These are phyloP conservation scores for Solanum pimpinellifolium DNA, from an alignment of 257 asterid species.

Conservation along the genomic window DNA sequence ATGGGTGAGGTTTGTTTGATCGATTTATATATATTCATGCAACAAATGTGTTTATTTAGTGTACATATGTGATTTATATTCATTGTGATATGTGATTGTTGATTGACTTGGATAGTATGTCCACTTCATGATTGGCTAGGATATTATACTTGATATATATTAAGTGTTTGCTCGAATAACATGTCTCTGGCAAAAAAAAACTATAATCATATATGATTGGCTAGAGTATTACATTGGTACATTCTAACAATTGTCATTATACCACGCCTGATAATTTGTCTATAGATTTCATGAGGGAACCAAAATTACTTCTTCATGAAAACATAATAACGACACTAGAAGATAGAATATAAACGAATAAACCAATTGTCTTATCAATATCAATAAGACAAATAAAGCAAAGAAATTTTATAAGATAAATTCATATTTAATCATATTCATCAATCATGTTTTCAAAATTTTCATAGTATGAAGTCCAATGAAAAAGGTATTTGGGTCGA, in stretches of 20 bases:
- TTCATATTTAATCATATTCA: neutral
- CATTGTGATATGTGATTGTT: no score
- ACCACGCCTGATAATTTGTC: neutral
- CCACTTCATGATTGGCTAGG: no score
- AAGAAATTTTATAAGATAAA: no score
- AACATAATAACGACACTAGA: neutral
- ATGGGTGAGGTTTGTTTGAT: neutral
- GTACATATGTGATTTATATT: neutral
- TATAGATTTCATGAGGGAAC: neutral
- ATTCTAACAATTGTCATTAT: no score
- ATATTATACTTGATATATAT: no score
- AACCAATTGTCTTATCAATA: neutral
- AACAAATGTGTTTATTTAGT: neutral
- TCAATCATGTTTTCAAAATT: neutral
- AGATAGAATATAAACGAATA: no score
- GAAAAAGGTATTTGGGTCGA: neutral
- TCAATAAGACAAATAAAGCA: no score
- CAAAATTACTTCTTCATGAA: neutral
- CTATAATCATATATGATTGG: neutral
- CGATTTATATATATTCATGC: neutral
- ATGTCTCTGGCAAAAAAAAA: no score
- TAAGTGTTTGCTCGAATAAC: neutral
- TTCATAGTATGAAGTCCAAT: neutral
- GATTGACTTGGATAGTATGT: no score
- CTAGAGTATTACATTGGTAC: neutral